phyloP scores from a whole-genome alignment of 2,329 filamentous ascomycete genomes.

The Colletotrichum sidae region DNA sequence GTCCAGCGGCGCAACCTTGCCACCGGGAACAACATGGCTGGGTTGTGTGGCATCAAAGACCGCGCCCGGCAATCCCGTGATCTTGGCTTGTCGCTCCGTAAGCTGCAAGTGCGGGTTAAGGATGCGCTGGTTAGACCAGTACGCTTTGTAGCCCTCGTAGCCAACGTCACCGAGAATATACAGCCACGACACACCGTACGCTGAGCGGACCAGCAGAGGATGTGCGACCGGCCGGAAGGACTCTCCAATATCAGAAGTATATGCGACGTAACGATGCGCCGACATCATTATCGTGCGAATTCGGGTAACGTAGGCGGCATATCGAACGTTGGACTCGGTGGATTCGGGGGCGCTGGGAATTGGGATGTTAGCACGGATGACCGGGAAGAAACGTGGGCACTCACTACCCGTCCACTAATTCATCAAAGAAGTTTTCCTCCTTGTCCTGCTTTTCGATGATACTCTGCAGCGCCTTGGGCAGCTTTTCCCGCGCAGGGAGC shows the following conservation, averaged over 20 bases:
- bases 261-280: conserved; percentile 95
- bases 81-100: conserved; percentile 60
- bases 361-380: conserved; percentile 39
- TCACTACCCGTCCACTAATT: conserved; percentile 83
- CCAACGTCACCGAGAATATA: conserved; percentile 92
- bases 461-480: conserved; percentile 66
- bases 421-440: conserved; percentile 81
- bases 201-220: conserved; percentile 81
- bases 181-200: conserved; percentile 92
- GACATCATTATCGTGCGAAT: conserved; percentile 88
- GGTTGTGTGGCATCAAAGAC: conserved; percentile 29
- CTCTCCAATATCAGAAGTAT: conserved; percentile 96
- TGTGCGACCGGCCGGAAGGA: conserved; percentile 94
- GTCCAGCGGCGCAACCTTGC: conserved; percentile 76
- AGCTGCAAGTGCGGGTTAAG: conserved; percentile 75
- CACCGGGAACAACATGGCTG: conserved; percentile 44
- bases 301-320: conserved; percentile 90
- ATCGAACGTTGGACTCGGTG: conserved; percentile 87
- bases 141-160: conserved; percentile 96
- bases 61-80: conserved; percentile 53
- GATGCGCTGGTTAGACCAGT: conserved; percentile 83
- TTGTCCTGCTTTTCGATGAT: conserved; percentile 68
- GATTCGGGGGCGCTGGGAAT: conserved; percentile 77
- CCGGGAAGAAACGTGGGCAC: conserved; percentile 48
- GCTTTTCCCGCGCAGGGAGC: conserved; percentile 61